Evolutionary conservation across 768 basidiomycete genomes (phyloP), one percentile per base, ranked within the genome.

Genomic region (Termitomyces sp.): DNA sequence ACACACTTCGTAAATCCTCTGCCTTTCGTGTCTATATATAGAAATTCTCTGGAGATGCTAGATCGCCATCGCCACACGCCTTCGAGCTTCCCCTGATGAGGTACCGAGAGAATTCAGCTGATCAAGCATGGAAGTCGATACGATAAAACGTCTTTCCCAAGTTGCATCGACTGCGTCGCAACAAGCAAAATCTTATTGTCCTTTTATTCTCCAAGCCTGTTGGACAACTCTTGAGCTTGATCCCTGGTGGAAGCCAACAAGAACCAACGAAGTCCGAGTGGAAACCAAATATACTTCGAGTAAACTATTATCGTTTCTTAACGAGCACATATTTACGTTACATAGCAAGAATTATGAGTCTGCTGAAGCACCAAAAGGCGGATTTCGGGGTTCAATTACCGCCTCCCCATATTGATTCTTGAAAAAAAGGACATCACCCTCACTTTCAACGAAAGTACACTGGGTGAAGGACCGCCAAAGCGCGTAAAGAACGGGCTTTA

Each of bases 401-500:
- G 78, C 68, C 52, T 77, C 68, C 8, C 83, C 83, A 31, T 75
- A 61, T 65, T 74, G 72, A 66, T 83, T 81, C 65, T 75, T 81
- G 73, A 81, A 85, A 66, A 85, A 85, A 11, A 85, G 66, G 57
- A 85, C 72, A 24, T 73, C 74, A 18, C 82, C 83, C 49, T 84
- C 79, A 51, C 78, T 75, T 62, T 86, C 85, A 16, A 86, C 75
- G 65, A 85, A 85, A 18, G 67, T 71, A 64, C 84, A 86, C 63
- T 82, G 75, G 8, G 81, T 85, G 67, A 86, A 85, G 0, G 83
- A 81, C 34, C 83, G 71, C 75, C 81, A 85, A 1, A 86, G 75
- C 1, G 83, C 81, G 54, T 75, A 73, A 37, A 79, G 55, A 3
- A 73, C 73, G 30, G 73, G 72, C 76, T 79, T 31, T 46, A 13